phyloP scores from a whole-genome alignment of 2,329 filamentous ascomycete species.

The Paradendryphiella salina region DNA sequence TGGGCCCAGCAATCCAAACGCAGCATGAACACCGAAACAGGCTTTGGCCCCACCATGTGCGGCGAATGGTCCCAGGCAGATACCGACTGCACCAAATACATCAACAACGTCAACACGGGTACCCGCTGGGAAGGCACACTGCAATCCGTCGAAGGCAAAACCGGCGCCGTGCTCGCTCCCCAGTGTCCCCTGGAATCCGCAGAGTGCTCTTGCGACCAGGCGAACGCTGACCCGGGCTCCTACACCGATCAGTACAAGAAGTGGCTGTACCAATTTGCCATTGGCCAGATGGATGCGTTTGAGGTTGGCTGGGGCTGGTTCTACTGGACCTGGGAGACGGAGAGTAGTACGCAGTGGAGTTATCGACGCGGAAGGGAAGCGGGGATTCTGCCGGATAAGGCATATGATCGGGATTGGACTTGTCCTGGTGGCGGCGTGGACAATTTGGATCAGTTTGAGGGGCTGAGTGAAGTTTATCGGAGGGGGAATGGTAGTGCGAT shows the following conservation, averaged over 20 bases:
- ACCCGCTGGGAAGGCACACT: constrained; percentile 91
- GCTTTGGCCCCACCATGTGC: constrained; percentile 91
- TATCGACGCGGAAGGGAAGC: constrained; percentile 78
- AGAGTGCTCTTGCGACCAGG: constrained; percentile 71
- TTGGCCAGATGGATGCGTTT: constrained; percentile 94
- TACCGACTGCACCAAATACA: constrained; percentile 83
- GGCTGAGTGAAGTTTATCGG: constrained; percentile 52
- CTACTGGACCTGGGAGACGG: constrained; percentile 98
- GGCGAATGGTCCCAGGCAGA: constrained; percentile 98
- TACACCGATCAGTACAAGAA: constrained; percentile 79
- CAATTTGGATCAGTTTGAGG: constrained; percentile 48
- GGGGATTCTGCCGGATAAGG: constrained; percentile 70
- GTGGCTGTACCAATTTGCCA: constrained; percentile 86
- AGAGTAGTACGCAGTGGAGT: constrained; percentile 86
- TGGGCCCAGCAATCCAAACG: constrained; percentile 80
- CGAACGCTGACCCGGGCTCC: constrained; percentile 70
- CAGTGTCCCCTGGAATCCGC: constrained; percentile 68
- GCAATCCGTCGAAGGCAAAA: constrained; percentile 63
- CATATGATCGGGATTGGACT: constrained; percentile 49
- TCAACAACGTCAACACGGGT: constrained; percentile 88
- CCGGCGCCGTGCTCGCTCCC: constrained; percentile 66
- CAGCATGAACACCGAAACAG: constrained; percentile 72
- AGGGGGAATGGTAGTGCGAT: background rate
- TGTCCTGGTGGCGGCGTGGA: constrained; percentile 41
- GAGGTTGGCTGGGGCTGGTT: constrained; percentile 97